Conservation (phyloP, 331 rosid species). For the Acacia concinna region DNA sequence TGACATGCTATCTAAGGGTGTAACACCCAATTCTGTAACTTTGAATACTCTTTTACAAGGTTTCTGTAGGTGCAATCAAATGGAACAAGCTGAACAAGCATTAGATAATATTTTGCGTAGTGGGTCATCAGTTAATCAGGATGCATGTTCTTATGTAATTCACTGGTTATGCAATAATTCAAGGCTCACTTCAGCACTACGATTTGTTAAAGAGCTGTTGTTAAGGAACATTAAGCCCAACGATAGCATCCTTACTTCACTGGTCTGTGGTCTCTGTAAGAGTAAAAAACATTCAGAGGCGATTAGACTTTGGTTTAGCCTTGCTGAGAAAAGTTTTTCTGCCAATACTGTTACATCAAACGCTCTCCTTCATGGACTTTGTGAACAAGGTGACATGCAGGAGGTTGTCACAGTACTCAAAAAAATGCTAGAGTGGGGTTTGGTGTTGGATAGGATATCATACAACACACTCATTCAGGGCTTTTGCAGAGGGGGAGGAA, state of each 20-base stretch:
- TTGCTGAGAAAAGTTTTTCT: conserved; percentile 54
- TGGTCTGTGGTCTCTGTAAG: conserved; percentile 68
- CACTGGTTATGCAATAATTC: conserved; percentile 52
- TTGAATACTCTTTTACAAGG: conserved; percentile 63
- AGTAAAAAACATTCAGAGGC: conserved; percentile 63
- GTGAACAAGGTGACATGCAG: conserved; percentile 51
- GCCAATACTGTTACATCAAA: conserved; percentile 67
- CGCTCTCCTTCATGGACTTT: conserved; percentile 73
- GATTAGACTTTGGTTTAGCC: conserved; percentile 63
- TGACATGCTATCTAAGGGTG: conserved; percentile 58
- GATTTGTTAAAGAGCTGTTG: conserved; percentile 46
- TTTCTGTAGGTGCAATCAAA: conserved; percentile 50
- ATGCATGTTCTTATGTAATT: conserved; percentile 54
- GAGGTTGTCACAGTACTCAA: conserved; percentile 43
- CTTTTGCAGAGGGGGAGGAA: conserved; percentile 55
- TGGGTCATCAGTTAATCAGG: conserved; percentile 47
- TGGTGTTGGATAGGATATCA: conserved; percentile 60
- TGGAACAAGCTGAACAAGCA: conserved; percentile 52
- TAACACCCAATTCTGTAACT: conserved; percentile 64
- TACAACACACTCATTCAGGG: conserved; percentile 76
- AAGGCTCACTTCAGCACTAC: conserved; percentile 56
- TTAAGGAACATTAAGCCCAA: conserved; percentile 55
- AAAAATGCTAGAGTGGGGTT: conserved; percentile 61
- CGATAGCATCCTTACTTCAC: conserved; percentile 60
- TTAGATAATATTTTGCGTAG: conserved; percentile 43